phyloP scores from a whole-genome alignment of 805 yeast genomes.

The Zygosaccharomyces pseudorouxii region DNA sequence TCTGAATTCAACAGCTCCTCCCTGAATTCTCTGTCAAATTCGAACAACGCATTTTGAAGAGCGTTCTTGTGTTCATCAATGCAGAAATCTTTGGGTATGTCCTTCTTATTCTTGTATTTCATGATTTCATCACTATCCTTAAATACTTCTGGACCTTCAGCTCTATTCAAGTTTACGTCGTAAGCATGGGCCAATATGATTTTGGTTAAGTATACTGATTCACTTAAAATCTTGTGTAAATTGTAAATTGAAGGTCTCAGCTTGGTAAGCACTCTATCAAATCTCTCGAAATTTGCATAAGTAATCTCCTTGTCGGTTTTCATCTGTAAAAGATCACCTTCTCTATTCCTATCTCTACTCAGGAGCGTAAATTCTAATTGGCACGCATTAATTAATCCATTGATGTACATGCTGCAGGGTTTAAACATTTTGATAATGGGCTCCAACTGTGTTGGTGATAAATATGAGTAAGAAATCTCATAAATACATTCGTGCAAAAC shows the following conservation, averaged over 20 bases:
- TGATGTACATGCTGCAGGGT: slow-evolving; percentile 34
- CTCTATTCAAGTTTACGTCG: slow-evolving; percentile 36
- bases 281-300: slow-evolving; percentile 35
- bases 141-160: slow-evolving; percentile 18
- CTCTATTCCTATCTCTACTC: slow-evolving; percentile 21
- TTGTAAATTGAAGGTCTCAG: slow-evolving; percentile 33
- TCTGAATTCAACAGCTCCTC: slow-evolving; percentile 33
- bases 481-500: slow-evolving; percentile 46
- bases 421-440: slow-evolving; percentile 35
- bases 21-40: slow-evolving; percentile 36
- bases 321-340: slow-evolving; percentile 17
- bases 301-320: slow-evolving; percentile 34
- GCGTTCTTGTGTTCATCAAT: slow-evolving; percentile 26
- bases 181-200: slow-evolving; percentile 37
- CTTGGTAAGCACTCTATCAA: slow-evolving; percentile 31
- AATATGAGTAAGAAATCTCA: slow-evolving; percentile 45
- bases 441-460: slow-evolving; percentile 42
- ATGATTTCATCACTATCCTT: slow-evolving; percentile 12
- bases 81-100: slow-evolving; percentile 22
- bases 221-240: slow-evolving; percentile 36
- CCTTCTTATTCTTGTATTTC: slow-evolving; percentile 14
- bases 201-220: slow-evolving; percentile 34
- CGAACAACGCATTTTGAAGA: slow-evolving; percentile 33
- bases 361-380: slow-evolving; percentile 42
- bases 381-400: slow-evolving; percentile 46